Evolutionary conservation across 1,284 basidiomycete genomes (phyloP).

Genomic region (Cryptococcus hybrid): DNA sequence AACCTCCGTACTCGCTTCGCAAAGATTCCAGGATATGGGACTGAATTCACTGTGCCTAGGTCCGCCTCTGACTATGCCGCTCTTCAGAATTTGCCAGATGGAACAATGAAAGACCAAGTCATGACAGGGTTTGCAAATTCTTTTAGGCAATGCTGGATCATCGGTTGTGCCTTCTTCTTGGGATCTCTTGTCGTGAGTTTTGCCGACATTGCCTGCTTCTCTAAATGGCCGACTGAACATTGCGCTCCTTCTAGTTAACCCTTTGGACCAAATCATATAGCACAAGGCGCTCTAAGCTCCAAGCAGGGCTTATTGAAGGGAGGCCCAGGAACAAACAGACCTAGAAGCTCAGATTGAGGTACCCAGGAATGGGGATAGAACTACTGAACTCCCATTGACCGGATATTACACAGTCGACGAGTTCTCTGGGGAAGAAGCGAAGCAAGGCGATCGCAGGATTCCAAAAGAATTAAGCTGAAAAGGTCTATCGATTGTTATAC

Average conservation of each 20-base stretch:
- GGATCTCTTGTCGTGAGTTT: constrained; percentile 16
- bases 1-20: constrained; percentile 29
- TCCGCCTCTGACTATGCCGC: constrained; percentile 28
- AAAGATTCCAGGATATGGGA: constrained; percentile 36
- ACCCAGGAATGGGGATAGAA: no score
- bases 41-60: constrained; percentile 28
- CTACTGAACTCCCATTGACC: no score
- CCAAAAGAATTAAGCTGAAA: no score
- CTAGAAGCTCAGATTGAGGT: no score
- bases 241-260: constrained; percentile 7
- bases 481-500: no score
- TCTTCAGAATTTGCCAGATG: constrained; percentile 36
- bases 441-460: no score
- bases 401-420: no score
- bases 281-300: neutral
- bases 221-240: neutral
- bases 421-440: no score
- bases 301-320: no score
- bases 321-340: no score
- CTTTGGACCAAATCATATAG: constrained; percentile 16
- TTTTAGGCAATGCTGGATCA: constrained; percentile 29
- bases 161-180: constrained; percentile 23
- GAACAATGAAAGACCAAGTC: constrained; percentile 20
- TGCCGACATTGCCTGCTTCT: neutral
- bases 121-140: constrained; percentile 37